Conservation (phyloP, 371 early-diverging fungal species). For the Apophysomyces sp. region DNA sequence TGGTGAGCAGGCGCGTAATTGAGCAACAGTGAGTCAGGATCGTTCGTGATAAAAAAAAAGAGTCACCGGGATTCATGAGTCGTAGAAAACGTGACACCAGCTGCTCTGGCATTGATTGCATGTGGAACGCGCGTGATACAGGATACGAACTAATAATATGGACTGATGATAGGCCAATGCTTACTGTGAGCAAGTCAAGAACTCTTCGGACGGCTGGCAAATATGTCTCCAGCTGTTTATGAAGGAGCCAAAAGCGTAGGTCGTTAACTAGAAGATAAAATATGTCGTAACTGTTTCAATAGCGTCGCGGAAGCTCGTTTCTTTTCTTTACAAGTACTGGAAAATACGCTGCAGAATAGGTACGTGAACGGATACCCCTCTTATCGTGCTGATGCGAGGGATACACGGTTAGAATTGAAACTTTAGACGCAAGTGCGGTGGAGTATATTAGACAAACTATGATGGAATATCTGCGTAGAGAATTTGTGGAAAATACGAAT, state of each 20-base stretch:
- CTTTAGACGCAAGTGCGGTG: constrained; percentile 54
- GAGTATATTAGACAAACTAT: constrained; percentile 66
- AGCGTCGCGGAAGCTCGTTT: constrained; percentile 82
- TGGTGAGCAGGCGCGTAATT: background rate
- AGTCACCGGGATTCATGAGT: constrained; percentile 3
- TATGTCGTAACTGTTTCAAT: background rate
- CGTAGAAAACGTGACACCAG: background rate
- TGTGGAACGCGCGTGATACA: background rate
- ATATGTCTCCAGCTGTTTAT: constrained; percentile 80
- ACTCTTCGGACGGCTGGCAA: constrained; percentile 85
- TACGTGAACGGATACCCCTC: constrained; percentile 15
- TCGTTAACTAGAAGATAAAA: background rate
- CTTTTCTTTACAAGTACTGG: constrained; percentile 85
- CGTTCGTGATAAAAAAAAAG: background rate
- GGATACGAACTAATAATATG: background rate
- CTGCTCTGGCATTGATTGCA: background rate
- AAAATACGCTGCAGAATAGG: constrained; percentile 70
- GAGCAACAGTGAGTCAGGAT: background rate
- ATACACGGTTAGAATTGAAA: constrained; percentile 30
- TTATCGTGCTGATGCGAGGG: constrained; percentile 20
- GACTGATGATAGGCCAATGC: constrained; percentile 68
- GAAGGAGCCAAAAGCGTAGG: constrained; percentile 72
- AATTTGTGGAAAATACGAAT: constrained; percentile 54
- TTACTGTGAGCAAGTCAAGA: constrained; percentile 83
- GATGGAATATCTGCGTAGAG: constrained; percentile 69